phyloP scores from a whole-genome alignment of 345 rosid genomes.

The Balakata baccata region DNA sequence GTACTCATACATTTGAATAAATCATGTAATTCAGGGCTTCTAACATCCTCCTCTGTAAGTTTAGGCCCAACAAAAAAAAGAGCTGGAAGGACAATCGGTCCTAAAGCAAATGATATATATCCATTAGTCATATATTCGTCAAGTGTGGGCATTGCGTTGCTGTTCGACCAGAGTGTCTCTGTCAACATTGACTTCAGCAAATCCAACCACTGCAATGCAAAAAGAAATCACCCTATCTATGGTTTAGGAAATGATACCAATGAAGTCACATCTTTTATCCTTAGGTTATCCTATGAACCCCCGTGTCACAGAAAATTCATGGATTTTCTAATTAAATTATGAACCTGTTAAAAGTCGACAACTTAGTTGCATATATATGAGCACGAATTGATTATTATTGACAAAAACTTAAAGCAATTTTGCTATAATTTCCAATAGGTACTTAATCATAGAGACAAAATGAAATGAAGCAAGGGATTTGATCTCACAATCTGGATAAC shows the following conservation, averaged over 20 bases:
- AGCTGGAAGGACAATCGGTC: constrained; percentile 78
- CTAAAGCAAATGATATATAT: constrained; percentile 67
- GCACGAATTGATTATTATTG: background rate
- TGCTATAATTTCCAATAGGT: background rate
- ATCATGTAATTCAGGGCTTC: constrained; percentile 37
- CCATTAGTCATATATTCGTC: constrained; percentile 72
- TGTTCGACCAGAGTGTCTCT: constrained; percentile 60
- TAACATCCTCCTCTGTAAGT: constrained; percentile 43
- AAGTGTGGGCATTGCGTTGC: constrained; percentile 52
- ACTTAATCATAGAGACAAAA: background rate
- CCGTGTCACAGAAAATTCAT: background rate
- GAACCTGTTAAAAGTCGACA: background rate
- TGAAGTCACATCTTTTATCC: background rate
- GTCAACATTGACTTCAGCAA: constrained; percentile 59
- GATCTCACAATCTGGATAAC: constrained; percentile 52
- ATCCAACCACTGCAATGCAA: constrained; percentile 71
- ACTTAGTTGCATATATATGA: background rate
- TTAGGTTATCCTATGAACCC: background rate
- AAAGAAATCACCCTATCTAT: background rate
- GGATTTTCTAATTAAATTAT: background rate
- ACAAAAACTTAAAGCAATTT: background rate
- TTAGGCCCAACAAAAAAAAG: constrained; percentile 70
- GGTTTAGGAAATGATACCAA: background rate
- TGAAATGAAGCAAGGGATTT: background rate
- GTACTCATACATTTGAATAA: constrained; percentile 63